These are phyloP conservation scores for Phaeotremella fagi DNA, from an alignment of 768 basidiomycete species.

Conservation along the genomic window DNA sequence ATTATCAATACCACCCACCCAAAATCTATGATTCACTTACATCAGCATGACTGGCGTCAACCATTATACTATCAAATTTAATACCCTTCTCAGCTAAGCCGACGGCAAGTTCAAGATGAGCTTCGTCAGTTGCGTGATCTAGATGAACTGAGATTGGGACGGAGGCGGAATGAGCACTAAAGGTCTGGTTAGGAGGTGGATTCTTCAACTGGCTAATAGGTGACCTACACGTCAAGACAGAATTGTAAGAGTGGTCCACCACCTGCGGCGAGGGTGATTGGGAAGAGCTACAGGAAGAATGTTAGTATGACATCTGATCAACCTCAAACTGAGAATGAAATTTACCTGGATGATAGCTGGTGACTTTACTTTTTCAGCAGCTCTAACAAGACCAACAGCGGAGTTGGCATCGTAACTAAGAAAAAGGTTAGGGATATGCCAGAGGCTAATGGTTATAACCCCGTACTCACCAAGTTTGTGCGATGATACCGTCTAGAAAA, in stretches of 20 bases:
- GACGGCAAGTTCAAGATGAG: slow-evolving; percentile 46
- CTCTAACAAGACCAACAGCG: slow-evolving; percentile 45
- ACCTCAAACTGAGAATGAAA: slow-evolving; percentile 1
- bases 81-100: slow-evolving; percentile 48
- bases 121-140: slow-evolving; percentile 47
- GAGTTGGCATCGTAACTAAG: slow-evolving; percentile 41
- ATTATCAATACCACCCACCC: neutral
- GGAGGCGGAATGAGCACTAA: slow-evolving; percentile 46
- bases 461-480: slow-evolving; percentile 33
- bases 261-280: slow-evolving; percentile 40
- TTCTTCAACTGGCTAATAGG: neutral
- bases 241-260: slow-evolving; percentile 43
- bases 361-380: slow-evolving; percentile 44
- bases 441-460: no score
- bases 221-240: slow-evolving; percentile 37
- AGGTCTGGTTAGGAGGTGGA: no score
- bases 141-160: slow-evolving; percentile 49
- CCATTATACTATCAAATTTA: slow-evolving; percentile 50
- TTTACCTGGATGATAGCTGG: slow-evolving; percentile 45
- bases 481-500: slow-evolving; percentile 37
- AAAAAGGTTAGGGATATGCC: no score
- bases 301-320: neutral
- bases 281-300: slow-evolving; percentile 35
- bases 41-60: slow-evolving; percentile 48
- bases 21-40: slow-evolving; percentile 9